A percentile compares a stretch with the other conserved stretches of the same genome.
Conservation (phyloP, 2,329 filamentous ascomycete species). For the Nigrospora sphaerica region DNA sequence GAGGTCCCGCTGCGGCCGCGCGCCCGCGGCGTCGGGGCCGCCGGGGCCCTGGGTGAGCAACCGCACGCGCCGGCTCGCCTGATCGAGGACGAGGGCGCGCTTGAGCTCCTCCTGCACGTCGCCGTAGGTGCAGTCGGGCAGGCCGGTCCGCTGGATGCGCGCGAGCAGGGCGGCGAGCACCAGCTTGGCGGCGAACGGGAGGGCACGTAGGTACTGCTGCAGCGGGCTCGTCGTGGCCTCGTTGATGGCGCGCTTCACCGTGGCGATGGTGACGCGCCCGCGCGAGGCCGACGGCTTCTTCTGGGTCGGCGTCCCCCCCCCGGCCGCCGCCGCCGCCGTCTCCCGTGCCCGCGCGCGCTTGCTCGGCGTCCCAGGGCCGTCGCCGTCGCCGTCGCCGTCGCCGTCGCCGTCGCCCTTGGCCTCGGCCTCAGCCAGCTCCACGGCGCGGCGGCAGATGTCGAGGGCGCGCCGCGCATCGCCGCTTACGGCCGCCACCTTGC, state of each 20-base stretch:
- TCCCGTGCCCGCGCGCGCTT: conserved; percentile 32
- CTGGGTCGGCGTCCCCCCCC: conserved; percentile 24
- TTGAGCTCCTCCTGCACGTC: conserved; percentile 85
- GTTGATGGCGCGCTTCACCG: conserved; percentile 88
- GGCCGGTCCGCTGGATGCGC: conserved; percentile 72
- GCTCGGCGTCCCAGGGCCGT: conserved; percentile 52
- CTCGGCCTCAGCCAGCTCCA: conserved; percentile 86
- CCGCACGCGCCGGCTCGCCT: conserved; percentile 51
- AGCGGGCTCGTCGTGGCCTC: conserved; percentile 91
- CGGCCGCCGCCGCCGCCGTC: conserved; percentile 17
- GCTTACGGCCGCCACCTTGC: conserved; percentile 93
- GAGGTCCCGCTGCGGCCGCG: conserved; percentile 12
- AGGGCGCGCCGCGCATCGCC: conserved; percentile 88
- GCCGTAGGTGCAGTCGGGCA: conserved; percentile 80
- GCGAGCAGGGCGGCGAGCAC: conserved; percentile 78
- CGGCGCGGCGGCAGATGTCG: conserved; percentile 90
- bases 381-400: conserved; percentile 26
- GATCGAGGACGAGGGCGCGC: conserved; percentile 56
- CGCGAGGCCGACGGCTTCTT: conserved; percentile 31
- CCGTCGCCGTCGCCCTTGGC: conserved; percentile 27
- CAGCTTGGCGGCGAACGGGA: conserved; percentile 77
- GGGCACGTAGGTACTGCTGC: conserved; percentile 76
- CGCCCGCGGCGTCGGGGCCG: neutral
- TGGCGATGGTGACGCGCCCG: conserved; percentile 78
- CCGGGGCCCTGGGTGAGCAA: conserved; percentile 34